phyloP scores from a whole-genome alignment of 257 asterid genomes.

The Przewalskia tangutica region DNA sequence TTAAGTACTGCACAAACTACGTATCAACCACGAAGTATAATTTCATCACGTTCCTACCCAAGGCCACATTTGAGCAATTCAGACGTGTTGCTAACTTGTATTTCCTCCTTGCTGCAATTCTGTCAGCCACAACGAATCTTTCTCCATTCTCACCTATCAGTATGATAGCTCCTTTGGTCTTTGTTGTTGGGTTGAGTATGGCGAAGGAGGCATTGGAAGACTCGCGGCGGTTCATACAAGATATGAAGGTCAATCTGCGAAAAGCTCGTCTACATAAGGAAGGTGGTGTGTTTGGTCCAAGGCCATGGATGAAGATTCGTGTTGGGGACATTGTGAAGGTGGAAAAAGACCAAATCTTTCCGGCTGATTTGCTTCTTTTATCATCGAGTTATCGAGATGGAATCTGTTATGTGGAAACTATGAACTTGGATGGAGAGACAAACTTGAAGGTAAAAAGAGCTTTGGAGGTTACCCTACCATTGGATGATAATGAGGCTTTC shows the following conservation, averaged over 20 bases:
- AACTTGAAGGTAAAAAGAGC: constrained; percentile 88
- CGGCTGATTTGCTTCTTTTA: constrained; percentile 80
- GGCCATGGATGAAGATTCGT: constrained; percentile 84
- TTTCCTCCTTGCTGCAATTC: constrained; percentile 77
- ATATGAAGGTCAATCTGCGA: constrained; percentile 82
- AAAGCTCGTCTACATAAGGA: constrained; percentile 55
- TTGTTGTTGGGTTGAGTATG: constrained; percentile 97
- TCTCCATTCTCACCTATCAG: constrained; percentile 73
- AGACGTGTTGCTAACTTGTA: constrained; percentile 94
- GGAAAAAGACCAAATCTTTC: constrained; percentile 81
- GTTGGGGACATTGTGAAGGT: constrained; percentile 90
- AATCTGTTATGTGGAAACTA: constrained; percentile 89
- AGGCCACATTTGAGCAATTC: constrained; percentile 87
- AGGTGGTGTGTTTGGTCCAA: constrained; percentile 54
- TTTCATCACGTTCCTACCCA: constrained; percentile 71
- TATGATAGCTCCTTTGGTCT: constrained; percentile 82
- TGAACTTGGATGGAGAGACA: constrained; percentile 97
- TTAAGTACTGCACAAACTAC: constrained; percentile 57
- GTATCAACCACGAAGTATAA: constrained; percentile 95
- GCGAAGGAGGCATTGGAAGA: constrained; percentile 97
- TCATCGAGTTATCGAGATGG: constrained; percentile 92
- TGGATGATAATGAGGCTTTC: constrained; percentile 55
- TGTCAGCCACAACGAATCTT: constrained; percentile 63
- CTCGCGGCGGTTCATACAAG: constrained; percentile 83
- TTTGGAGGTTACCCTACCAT: constrained; percentile 51